Evolutionary conservation across 169 alveolate species (phyloP).

Genomic region (Plasmodium gonderi): DNA sequence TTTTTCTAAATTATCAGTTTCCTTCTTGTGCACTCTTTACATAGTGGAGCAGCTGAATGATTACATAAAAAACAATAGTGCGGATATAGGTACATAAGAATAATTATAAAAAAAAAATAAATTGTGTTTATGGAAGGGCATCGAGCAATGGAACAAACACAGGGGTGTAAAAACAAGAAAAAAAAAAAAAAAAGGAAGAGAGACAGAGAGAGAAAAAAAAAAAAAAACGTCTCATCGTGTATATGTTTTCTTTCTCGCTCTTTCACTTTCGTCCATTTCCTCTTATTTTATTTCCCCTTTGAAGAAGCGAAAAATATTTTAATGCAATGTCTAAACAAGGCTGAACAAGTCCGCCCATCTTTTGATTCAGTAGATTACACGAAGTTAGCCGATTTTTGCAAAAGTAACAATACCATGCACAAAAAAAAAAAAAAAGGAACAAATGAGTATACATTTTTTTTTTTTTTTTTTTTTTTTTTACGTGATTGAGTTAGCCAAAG

Average conservation of each 20-base stretch:
- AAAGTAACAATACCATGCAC: conserved; percentile 21
- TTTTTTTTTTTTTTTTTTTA: no score
- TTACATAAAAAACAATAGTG: conserved; percentile 20
- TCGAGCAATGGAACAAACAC: background rate
- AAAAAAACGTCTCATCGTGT: background rate
- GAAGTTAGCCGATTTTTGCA: conserved; percentile 47
- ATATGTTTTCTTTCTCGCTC: background rate
- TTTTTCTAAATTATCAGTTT: conserved; percentile 30
- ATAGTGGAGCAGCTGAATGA: conserved; percentile 62
- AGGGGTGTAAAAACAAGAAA: background rate
- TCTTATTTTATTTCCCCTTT: background rate
- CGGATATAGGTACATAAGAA: conserved; percentile 49
- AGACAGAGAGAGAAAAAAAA: background rate
- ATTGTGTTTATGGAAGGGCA: no score
- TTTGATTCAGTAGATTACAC: conserved; percentile 40
- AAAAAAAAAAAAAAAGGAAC: background rate
- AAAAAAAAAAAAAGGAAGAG: background rate
- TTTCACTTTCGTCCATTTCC: background rate
- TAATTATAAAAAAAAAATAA: no score
- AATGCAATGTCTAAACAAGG: conserved; percentile 44
- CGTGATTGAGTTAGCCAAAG: background rate
- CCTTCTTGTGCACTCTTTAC: conserved; percentile 60
- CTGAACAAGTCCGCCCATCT: conserved; percentile 27
- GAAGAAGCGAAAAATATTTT: conserved; percentile 54
- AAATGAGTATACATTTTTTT: no score